Base-by-base conservation (phyloP, 2,329 filamentous ascomycete genomes). In the Pseudohalonectria lignicola region DNA sequence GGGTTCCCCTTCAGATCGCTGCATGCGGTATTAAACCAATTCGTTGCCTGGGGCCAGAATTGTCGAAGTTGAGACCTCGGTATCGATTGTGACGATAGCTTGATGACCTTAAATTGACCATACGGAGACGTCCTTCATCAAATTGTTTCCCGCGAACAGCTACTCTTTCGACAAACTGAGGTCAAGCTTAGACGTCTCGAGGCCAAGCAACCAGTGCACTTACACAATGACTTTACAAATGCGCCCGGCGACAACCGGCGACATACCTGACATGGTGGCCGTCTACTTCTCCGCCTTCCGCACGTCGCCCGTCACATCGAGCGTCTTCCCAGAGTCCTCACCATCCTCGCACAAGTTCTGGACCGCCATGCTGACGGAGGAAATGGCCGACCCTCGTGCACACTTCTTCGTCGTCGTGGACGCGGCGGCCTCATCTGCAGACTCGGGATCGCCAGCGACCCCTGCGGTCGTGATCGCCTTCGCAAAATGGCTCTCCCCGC, bases 281-380 rank as follows among this genome's bases (percentile, higher is more conserved):
- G 56, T 67, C 44, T 69, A 69, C 49, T 53, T 65, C 43, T 54
- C 59, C 10, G 64, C 65, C 31, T 74, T 74, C 47, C 39, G 44
- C 3, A 43, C 49, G 33, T 63, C 59, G 28, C 41, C 55, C 4
- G 51, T 71, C 12, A 55, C 56, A 16, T 45, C 49, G 5, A 47
- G 55, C 15, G 58, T 63, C 26, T 67, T 66, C 25, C 60, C 60
- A 1, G 46, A 50, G 13, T 31, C 45, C 3, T 43, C 47, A 3
- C 16, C 49, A 6, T 34, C 47, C 3, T 43, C 55, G 16, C 43
- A 45, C 18, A 44, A 45, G 2, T 61, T 66, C 48, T 66, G 67
- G 57, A 34, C 45, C 25, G 39, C 47, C 11, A 44, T 47, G 7
- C 46, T 63, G 3, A 20, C 51, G 6, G 51, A 60, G n/a, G 65